Evolutionary conservation across 371 early-diverging fungal species (phyloP).

Genomic region (Rhizomucor miehei): DNA sequence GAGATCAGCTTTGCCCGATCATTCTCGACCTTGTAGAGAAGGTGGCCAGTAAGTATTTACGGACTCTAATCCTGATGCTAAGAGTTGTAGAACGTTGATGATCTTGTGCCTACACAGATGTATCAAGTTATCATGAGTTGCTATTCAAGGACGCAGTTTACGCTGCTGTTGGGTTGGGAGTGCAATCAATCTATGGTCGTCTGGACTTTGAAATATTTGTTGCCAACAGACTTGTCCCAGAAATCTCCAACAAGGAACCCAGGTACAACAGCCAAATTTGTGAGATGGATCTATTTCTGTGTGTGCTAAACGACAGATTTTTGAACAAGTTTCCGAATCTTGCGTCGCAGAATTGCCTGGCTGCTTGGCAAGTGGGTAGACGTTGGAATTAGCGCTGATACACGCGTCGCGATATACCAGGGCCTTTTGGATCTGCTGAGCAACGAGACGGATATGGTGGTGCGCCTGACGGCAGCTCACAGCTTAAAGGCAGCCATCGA

Average conservation of each 20-base stretch:
- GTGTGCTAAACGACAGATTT: neutral
- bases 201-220: constrained; percentile 85
- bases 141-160: constrained; percentile 83
- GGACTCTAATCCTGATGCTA: neutral
- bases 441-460: constrained; percentile 70
- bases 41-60: constrained; percentile 48
- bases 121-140: constrained; percentile 49
- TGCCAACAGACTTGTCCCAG: constrained; percentile 50
- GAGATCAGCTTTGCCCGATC: constrained; percentile 63
- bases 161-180: constrained; percentile 77
- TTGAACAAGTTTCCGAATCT: constrained; percentile 47
- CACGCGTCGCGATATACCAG: constrained; percentile 67
- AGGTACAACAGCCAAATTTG: constrained; percentile 22
- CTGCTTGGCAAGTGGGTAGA: constrained; percentile 85
- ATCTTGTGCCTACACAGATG: constrained; percentile 14
- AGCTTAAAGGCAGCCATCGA: constrained; percentile 70
- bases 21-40: constrained; percentile 60
- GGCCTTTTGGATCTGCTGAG: constrained; percentile 67
- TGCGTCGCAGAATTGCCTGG: constrained; percentile 80
- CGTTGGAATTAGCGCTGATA: constrained; percentile 69
- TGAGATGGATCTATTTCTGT: neutral
- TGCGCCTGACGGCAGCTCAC: constrained; percentile 80
- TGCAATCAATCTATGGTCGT: constrained; percentile 78
- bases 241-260: constrained; percentile 49
- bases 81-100: neutral